Evolutionary conservation across 192 early-diverging fungal species (phyloP), one percentile per base, ranked within the genome.

Genomic region (Backusella australiensis): DNA sequence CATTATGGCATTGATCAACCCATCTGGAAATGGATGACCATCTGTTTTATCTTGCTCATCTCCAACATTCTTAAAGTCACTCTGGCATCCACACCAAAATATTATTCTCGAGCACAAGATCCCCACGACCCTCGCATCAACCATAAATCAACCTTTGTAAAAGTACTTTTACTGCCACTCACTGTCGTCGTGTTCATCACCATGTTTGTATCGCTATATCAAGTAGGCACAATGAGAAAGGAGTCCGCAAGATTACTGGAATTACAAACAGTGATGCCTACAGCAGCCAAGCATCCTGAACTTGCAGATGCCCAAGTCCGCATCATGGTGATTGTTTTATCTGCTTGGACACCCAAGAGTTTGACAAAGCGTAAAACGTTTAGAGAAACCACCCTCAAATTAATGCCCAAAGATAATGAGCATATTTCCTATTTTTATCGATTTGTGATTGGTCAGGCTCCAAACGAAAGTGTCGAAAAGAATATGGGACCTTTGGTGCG

Each of bases 1-100:
- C 81, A 79, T 53, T 88, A 85, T 79, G 89, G 89, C 8, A 75
- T 75, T 26, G 89, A 90, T 76, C 78, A 88, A 32, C 89, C 89
- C 29, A 84, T 88, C 38, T 86, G 87, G 87, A 82, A 78, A 6
- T 88, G 87, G 89, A 86, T 90, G 81, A 79, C 82, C 9, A 85
- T 86, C 36, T 84, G 85, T 38, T 53, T 79, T 29, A 76, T 88
- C 14, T 76, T 88, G 14, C 78, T 85, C 5, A 49, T 86, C 3
- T 79, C 83, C 4, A 85, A 88, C 34, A 77, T 83, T 35, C 36
- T 79, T 21, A 83, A 83, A 36, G 70, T 83, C 29, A 75, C 75
- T 4, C 69, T 78, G 35, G 70, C 81, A 29, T 71, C 81, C 3
- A 81, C 56, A 53, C 75, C 80, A 35, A 81, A 81, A 23, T 81